Base-by-base conservation (phyloP, 1,284 basidiomycete species). In the Naganishia liquefaciens region DNA sequence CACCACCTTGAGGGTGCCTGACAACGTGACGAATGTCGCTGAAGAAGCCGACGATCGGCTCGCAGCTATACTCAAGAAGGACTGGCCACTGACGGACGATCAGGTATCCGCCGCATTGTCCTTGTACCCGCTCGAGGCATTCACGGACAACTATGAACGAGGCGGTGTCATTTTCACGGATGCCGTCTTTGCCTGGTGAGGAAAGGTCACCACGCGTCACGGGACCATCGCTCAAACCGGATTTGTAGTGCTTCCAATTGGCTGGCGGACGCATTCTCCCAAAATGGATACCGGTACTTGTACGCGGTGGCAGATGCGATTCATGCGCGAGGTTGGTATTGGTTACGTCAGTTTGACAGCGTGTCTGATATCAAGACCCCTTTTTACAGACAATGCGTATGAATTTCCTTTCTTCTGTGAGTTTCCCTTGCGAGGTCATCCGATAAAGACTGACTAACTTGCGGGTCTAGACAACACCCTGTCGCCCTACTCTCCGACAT, bases 351-450 rank as follows among this genome's bases (percentile, higher is more conserved):
- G 3, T n/a, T 10, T 11, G 37, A 27, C 11, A 50, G 3, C 42
- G 19, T 13, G 11, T n/a, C 46, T 47, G 21, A 47, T 4, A 37
- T 47, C 11, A 3, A 5, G 27, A 39, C 25, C 23, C 3, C 27
- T n/a, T 17, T 5, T 23, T 23, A 33, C 55, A 68, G 67, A 68
- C 50, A 68, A 68, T 47, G 67, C 67, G 9, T 68, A 68, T 39
- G 67, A 68, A 51, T 68, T 68, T 51, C 67, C 67, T 5, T 66
- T 63, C 27, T 68, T 68, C 64, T 68, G 67, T 68, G 39, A 39
- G 62, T 46, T 21, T 7, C n/a, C 23, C 50, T 19, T 21, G n/a
- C 11, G 3, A 19, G 21, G 11, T 13, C 7, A 17, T 3, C 5
- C 4, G 19, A 30, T 15, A 21, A 10, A 27, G 17, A 19, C 37